Percentiles rank a stretch among this genome's conserved stretches.
Conservation (phyloP, 2,329 filamentous ascomycete species). For the Neoascochyta sp. region DNA sequence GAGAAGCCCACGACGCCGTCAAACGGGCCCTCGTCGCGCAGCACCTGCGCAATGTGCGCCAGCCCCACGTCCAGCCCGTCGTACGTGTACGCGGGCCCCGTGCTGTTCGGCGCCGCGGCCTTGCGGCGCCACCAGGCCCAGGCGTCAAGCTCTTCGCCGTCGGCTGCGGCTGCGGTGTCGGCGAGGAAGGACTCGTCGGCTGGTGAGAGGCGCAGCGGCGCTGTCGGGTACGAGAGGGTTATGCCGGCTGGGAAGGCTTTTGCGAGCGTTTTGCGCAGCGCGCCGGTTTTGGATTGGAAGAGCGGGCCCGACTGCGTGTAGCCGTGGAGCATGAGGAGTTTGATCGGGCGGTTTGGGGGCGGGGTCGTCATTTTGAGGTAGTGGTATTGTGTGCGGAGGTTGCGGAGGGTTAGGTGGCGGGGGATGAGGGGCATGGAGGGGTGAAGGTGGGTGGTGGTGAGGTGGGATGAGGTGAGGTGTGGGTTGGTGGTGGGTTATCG, state of each 20-base stretch:
- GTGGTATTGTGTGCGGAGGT: conserved; percentile 15
- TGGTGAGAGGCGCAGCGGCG: conserved; percentile 41
- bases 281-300: conserved; percentile 85
- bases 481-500: no score
- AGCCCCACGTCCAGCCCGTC: conserved; percentile 68
- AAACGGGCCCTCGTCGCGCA: conserved; percentile 33
- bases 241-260: conserved; percentile 63
- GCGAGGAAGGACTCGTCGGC: conserved; percentile 54
- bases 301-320: conserved; percentile 85
- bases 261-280: conserved; percentile 72
- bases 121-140: conserved; percentile 75
- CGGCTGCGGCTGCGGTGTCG: conserved; percentile 24
- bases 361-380: conserved; percentile 31
- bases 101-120: conserved; percentile 44
- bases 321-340: conserved; percentile 57
- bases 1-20: conserved; percentile 38
- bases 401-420: conserved; percentile 12
- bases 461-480: not conserved
- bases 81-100: conserved; percentile 56
- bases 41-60: conserved; percentile 50
- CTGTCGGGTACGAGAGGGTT: conserved; percentile 48
- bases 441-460: conserved; percentile 1
- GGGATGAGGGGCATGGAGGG: conserved; percentile 3
- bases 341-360: conserved; percentile 37
- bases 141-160: conserved; percentile 48